Evolutionary conservation across 2,329 filamentous ascomycete genomes (phyloP), one percentile per base, ranked within the genome.

Genomic region (Penicillium janthinellum): DNA sequence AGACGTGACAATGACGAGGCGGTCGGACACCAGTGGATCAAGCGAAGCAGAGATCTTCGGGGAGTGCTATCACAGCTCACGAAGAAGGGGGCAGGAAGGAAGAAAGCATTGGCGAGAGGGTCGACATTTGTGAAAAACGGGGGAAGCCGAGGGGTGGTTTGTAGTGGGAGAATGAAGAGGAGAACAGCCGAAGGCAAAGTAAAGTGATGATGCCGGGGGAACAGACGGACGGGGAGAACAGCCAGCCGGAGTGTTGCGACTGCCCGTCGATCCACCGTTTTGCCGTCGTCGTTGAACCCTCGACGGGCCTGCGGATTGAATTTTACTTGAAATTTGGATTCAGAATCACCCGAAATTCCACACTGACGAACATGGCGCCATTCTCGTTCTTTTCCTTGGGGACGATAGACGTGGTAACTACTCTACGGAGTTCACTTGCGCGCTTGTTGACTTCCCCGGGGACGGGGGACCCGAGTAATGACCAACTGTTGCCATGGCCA

Each of bases 1-100:
- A 60, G 63, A 68, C 63, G 64, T 68, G 64, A 63, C 62, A 57
- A 68, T 66, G 66, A 68, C 64, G 66, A 68, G 63, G 65, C 66
- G 64, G 66, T 68, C 65, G 64, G 64, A 51, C 37, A 60, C 15
- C 44, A 55, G 49, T 56, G 47, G 55, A 57, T 68, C 61, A 64
- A 56, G 60, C 58, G 44, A 59, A 60, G 62, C 45, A 55, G 63
- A 67, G 65, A 45, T 62, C 57, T 58, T 63, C 64, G 54, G 57
- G 37, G 53, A 12, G 8, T 11, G 31, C 20, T 38, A 39, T n/a
- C 49, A 25, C 49, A 45, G 42, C 57, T 61, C 57, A 67, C 51
- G 51, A 61, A 37, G 57, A 58, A 47, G 62, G 54, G 31, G 47
- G 53, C 4, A 51, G 48, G 17, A 59, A 48, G 48, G 39, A 17